A percentile compares a stretch with the other conserved stretches of the same genome.
Evolutionary conservation across 2,329 filamentous ascomycete genomes (phyloP).

Genomic region (Trichothecium sympodiale): DNA sequence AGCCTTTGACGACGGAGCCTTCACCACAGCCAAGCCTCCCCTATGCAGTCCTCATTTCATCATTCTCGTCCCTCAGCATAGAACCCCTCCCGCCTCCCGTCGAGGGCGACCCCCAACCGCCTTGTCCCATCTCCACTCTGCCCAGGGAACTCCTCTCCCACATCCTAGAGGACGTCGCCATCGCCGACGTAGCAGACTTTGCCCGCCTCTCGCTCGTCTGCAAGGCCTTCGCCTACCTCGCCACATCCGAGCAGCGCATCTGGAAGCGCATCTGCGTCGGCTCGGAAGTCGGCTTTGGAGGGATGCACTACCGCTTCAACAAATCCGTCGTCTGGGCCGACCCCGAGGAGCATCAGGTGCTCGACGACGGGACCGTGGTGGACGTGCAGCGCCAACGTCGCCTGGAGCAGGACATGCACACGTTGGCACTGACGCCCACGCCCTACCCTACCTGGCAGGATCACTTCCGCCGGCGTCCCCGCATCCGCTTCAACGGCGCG

Average conservation of each 20-base stretch:
- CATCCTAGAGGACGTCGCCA: slow-evolving; percentile 62
- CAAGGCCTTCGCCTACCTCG: slow-evolving; percentile 75
- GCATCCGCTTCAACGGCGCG: slow-evolving; percentile 86
- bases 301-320: slow-evolving; percentile 74
- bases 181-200: slow-evolving; percentile 67
- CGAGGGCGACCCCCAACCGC: slow-evolving; percentile 59
- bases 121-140: slow-evolving; percentile 67
- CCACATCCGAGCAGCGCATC: slow-evolving; percentile 71
- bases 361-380: slow-evolving; percentile 17
- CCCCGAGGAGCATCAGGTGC: slow-evolving; percentile 21
- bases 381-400: slow-evolving; percentile 23
- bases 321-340: slow-evolving; percentile 44
- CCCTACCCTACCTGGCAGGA: slow-evolving; percentile 43
- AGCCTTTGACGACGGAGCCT: slow-evolving; percentile 29
- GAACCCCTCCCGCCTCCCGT: slow-evolving; percentile 54
- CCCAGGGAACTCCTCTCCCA: slow-evolving; percentile 80
- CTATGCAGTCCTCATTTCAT: slow-evolving; percentile 59
- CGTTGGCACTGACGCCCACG: slow-evolving; percentile 28
- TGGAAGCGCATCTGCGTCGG: slow-evolving; percentile 72
- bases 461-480: slow-evolving; percentile 74
- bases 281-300: slow-evolving; percentile 62
- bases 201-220: slow-evolving; percentile 70
- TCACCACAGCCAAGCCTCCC: slow-evolving; percentile 33
- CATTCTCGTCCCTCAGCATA: slow-evolving; percentile 63
- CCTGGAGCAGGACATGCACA: slow-evolving; percentile 22